Percentiles rank a stretch among this genome's conserved stretches.
Evolutionary conservation across 805 yeast genomes (phyloP).

Genomic region (Danielia reshetovae): DNA sequence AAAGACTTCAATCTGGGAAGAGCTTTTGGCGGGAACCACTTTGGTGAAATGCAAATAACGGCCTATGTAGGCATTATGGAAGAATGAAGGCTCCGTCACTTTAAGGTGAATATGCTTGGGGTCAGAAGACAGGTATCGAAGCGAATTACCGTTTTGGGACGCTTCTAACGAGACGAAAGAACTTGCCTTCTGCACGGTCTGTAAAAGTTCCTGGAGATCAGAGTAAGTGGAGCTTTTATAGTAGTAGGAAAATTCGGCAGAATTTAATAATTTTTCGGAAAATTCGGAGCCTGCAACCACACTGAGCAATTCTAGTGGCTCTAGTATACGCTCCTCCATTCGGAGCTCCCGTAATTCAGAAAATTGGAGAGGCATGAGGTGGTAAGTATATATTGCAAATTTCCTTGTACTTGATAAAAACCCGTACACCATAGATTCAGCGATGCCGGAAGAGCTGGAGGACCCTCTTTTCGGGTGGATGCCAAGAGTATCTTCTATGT

Average conservation of each 20-base stretch:
- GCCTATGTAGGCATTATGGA: conserved; percentile 12
- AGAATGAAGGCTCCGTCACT: conserved; percentile 10
- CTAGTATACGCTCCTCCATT: not conserved
- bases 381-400: too few species aligned
- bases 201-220: not conserved
- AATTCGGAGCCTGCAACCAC: not conserved
- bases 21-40: conserved; percentile 10
- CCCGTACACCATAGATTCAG: too few species aligned
- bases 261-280: not conserved
- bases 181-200: not conserved
- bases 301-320: not conserved
- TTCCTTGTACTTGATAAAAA: too few species aligned
- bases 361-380: too few species aligned
- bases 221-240: not conserved
- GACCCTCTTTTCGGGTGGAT: too few species aligned
- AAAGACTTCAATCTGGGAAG: conserved; percentile 3
- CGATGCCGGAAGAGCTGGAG: too few species aligned
- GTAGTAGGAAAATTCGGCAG: not conserved
- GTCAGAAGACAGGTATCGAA: not conserved
- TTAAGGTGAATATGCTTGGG: conserved; percentile 1
- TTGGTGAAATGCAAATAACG: conserved; percentile 11
- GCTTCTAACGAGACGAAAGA: not conserved
- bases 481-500: too few species aligned
- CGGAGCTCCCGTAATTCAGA: too few species aligned
- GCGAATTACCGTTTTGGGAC: not conserved